These are phyloP conservation scores for Trichoderma sp. DNA, from an alignment of 2,329 filamentous ascomycete species.

Conservation along the genomic window DNA sequence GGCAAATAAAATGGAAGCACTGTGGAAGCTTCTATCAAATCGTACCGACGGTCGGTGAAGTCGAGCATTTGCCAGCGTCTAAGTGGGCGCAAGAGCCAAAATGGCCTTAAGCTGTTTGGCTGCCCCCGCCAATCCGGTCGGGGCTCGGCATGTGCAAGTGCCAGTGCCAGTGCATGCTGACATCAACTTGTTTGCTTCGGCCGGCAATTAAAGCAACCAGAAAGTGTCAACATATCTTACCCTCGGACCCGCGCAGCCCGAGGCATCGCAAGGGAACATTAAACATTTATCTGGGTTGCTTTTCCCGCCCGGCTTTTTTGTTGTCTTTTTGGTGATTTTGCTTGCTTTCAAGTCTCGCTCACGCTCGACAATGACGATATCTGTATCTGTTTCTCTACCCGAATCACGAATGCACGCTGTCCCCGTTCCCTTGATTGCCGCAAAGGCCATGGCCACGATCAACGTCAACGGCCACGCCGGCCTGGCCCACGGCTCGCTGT, in stretches of 20 bases:
- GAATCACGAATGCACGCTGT: constrained; percentile 6
- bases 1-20: background rate
- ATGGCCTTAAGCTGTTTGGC: background rate
- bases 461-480: background rate
- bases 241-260: background rate
- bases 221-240: background rate
- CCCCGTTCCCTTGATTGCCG: background rate
- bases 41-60: background rate
- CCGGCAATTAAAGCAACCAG: background rate
- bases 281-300: background rate
- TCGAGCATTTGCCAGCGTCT: background rate
- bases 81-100: background rate
- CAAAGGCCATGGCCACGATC: background rate
- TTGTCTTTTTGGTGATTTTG: background rate
- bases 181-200: background rate
- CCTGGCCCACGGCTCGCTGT: constrained; percentile 1
- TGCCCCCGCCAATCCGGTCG: background rate
- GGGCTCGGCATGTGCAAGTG: background rate
- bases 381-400: background rate
- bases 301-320: background rate
- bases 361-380: background rate
- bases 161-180: background rate
- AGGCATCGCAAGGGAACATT: background rate
- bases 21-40: background rate
- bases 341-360: background rate